Percentiles rank a stretch among this genome's conserved stretches.
Evolutionary conservation across 805 yeast species (phyloP).

Genomic region (Yarrowia sp.): DNA sequence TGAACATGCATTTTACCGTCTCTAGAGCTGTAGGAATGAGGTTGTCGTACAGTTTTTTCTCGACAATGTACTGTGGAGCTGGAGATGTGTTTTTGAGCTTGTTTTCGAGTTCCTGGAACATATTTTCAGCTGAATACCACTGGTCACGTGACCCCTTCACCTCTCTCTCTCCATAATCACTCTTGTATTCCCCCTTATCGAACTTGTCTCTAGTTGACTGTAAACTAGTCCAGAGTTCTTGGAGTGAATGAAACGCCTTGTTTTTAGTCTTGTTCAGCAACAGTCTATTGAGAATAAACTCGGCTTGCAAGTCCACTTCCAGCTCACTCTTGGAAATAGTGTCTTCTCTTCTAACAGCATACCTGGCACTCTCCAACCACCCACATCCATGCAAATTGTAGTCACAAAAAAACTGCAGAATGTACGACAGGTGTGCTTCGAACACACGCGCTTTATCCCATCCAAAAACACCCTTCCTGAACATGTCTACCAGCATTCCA

Average conservation of each 20-base stretch:
- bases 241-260: conserved; percentile 1
- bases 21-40: conserved; percentile 7
- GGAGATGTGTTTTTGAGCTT: neutral
- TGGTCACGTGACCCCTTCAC: neutral
- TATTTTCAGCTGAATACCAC: neutral
- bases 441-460: conserved; percentile 49
- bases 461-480: conserved; percentile 47
- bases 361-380: conserved; percentile 53
- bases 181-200: conserved; percentile 1
- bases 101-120: conserved; percentile 7
- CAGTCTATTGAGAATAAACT: conserved; percentile 55
- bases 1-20: conserved; percentile 11
- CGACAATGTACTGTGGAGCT: neutral
- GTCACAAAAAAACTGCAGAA: conserved; percentile 76
- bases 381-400: conserved; percentile 82
- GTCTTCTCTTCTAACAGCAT: neutral
- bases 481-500: conserved; percentile 52
- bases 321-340: conserved; percentile 4
- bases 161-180: neutral
- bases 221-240: conserved; percentile 3
- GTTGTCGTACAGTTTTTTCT: neutral
- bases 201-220: neutral
- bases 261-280: conserved; percentile 47
- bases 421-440: conserved; percentile 79
- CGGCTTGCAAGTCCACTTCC: conserved; percentile 6